Percentiles rank a stretch among this genome's conserved stretches.
phyloP scores from a whole-genome alignment of 495 filamentous ascomycete genomes.

The Cetradonia linearis region DNA sequence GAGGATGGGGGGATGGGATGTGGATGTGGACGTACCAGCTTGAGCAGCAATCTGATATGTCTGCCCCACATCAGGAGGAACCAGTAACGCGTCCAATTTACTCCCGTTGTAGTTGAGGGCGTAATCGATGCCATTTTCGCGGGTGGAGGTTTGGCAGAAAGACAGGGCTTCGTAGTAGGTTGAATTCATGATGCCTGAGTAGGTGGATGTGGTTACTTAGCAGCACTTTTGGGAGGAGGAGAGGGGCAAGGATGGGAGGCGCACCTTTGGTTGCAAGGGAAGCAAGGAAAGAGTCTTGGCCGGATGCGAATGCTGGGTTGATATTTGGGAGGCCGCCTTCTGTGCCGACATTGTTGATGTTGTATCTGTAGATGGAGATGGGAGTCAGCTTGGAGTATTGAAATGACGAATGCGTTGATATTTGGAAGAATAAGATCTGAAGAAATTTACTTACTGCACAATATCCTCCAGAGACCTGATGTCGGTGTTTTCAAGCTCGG shows the following conservation, averaged over 20 bases:
- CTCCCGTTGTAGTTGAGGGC: constrained; percentile 43
- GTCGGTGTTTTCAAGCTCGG: constrained; percentile 52
- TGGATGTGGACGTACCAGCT: constrained; percentile 23
- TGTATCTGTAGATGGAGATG: constrained; percentile 36
- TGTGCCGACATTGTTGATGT: constrained; percentile 52
- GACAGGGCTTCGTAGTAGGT: constrained; percentile 55
- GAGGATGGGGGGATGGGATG: not conserved
- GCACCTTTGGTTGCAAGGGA: constrained; percentile 43
- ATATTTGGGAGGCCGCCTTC: constrained; percentile 58
- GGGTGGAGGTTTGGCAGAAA: constrained; percentile 47
- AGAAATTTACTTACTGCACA: constrained; percentile 30
- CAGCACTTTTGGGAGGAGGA: not conserved
- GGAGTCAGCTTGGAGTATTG: not conserved
- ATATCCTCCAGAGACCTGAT: constrained; percentile 58
- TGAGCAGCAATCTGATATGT: constrained; percentile 46
- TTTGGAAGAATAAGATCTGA: not conserved
- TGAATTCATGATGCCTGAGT: constrained; percentile 44
- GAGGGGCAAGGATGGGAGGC: not conserved
- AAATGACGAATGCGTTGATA: not conserved
- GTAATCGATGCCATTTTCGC: constrained; percentile 58
- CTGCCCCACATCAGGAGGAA: constrained; percentile 56
- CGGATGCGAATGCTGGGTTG: constrained; percentile 56
- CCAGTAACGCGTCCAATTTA: constrained; percentile 50
- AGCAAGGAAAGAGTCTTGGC: constrained; percentile 59
- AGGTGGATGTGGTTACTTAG: not conserved